Percentiles rank a stretch among this genome's conserved stretches.
These are phyloP conservation scores for Vitis hybrid DNA, from an alignment of 177 flowering plant genomes.

Conservation along the genomic window DNA sequence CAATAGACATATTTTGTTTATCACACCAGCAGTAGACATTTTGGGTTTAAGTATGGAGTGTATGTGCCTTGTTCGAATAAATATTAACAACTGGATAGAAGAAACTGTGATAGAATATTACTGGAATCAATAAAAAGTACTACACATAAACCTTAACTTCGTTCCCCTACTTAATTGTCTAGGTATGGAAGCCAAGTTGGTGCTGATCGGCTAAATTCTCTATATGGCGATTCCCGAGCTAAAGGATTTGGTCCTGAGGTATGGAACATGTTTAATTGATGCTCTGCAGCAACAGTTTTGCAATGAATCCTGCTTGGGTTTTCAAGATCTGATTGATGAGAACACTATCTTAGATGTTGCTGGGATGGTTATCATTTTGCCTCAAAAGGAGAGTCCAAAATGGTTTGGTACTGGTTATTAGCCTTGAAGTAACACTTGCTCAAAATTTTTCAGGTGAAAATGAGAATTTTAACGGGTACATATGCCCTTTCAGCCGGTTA, in stretches of 20 bases:
- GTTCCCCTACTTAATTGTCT: not conserved
- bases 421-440: not conserved
- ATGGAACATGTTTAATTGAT: not conserved
- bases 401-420: not conserved
- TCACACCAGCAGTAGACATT: no score
- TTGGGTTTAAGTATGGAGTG: no score
- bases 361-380: not conserved
- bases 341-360: not conserved
- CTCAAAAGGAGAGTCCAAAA: not conserved
- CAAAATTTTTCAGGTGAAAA: slow-evolving; percentile 67
- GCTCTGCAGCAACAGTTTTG: not conserved
- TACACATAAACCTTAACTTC: not conserved
- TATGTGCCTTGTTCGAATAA: no score
- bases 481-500: slow-evolving; percentile 98
- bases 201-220: slow-evolving; percentile 68
- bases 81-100: no score
- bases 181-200: slow-evolving; percentile 86
- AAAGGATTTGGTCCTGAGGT: slow-evolving; percentile 96
- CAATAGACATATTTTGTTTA: no score
- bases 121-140: no score
- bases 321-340: not conserved
- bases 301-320: not conserved
- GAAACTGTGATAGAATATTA: no score
- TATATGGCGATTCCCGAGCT: slow-evolving; percentile 81
- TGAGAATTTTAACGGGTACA: slow-evolving; percentile 95